Conservation (phyloP, 768 basidiomycete genomes). For the Leccinum pellstonianum region DNA sequence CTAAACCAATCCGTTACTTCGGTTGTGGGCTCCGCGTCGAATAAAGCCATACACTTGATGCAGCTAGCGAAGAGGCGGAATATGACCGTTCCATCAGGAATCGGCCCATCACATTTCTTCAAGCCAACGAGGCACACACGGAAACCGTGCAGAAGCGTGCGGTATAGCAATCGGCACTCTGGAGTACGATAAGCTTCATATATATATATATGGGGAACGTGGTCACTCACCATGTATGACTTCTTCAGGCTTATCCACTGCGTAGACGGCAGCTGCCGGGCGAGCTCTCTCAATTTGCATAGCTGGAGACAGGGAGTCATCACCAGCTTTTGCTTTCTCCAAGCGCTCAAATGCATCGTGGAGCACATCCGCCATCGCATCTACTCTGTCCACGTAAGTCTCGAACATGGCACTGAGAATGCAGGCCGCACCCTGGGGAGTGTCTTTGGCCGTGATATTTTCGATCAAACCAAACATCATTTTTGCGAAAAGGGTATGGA, state of each 20-base stretch:
- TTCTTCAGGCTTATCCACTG: slow-evolving; percentile 80
- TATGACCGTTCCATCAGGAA: slow-evolving; percentile 84
- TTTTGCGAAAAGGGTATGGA: slow-evolving; percentile 91
- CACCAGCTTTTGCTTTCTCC: slow-evolving; percentile 44
- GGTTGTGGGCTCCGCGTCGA: slow-evolving; percentile 67
- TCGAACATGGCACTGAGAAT: slow-evolving; percentile 78
- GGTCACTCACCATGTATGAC: slow-evolving; percentile 65
- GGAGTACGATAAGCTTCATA: slow-evolving; percentile 3
- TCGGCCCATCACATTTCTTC: slow-evolving; percentile 74
- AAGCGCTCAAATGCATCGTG: slow-evolving; percentile 45
- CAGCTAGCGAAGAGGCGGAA: slow-evolving; percentile 85
- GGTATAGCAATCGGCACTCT: slow-evolving; percentile 87
- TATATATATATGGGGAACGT: not conserved
- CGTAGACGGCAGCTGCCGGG: slow-evolving; percentile 74
- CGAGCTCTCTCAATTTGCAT: slow-evolving; percentile 80
- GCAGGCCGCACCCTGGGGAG: slow-evolving; percentile 61
- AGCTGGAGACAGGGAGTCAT: slow-evolving; percentile 47
- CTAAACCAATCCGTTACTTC: slow-evolving; percentile 85
- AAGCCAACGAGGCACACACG: slow-evolving; percentile 74
- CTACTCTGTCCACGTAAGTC: slow-evolving; percentile 80
- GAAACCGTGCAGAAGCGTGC: slow-evolving; percentile 86
- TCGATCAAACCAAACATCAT: slow-evolving; percentile 90
- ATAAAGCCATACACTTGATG: slow-evolving; percentile 80
- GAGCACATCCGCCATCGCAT: slow-evolving; percentile 68
- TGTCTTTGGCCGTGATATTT: slow-evolving; percentile 73